Evolutionary conservation across 2,329 filamentous ascomycete species (phyloP).

Genomic region (Monosporascus sp.): DNA sequence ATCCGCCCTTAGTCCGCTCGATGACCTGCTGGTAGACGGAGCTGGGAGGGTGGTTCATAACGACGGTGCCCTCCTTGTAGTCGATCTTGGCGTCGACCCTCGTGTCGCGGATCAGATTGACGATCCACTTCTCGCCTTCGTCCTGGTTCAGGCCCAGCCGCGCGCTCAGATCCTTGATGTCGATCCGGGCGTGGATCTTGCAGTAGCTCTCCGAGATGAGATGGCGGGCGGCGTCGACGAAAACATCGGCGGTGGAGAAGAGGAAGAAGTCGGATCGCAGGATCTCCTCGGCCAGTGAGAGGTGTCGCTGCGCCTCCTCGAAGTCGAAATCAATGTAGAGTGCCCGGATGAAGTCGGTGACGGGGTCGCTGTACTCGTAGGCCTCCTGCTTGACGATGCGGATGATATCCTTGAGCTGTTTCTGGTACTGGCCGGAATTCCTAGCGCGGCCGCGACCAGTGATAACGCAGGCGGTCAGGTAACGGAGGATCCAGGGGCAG

Average conservation of each 20-base stretch:
- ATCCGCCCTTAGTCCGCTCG: conserved; percentile 96
- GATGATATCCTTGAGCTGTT: conserved; percentile 96
- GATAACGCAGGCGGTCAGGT: conserved; percentile 90
- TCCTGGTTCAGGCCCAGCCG: conserved; percentile 88
- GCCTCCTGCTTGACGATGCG: conserved; percentile 94
- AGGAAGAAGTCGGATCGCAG: conserved; percentile 95
- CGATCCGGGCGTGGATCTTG: conserved; percentile 98
- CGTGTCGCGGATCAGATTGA: conserved; percentile 97
- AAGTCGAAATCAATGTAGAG: conserved; percentile 96
- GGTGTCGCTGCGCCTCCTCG: conserved; percentile 88
- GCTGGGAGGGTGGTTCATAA: conserved; percentile 99
- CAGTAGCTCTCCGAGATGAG: conserved; percentile 98
- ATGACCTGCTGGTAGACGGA: conserved; percentile 99
- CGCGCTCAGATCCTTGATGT: conserved; percentile 92
- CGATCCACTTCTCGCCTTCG: conserved; percentile 99
- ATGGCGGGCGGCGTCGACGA: conserved; percentile 91
- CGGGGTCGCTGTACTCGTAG: conserved; percentile 94
- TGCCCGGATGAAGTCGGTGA: conserved; percentile 94
- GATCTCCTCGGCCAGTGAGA: conserved; percentile 83
- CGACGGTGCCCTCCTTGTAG: conserved; percentile 95
- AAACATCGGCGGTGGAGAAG: conserved; percentile 73
- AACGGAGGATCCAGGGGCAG: conserved; percentile 94
- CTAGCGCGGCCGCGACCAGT: conserved; percentile 78
- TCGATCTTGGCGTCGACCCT: conserved; percentile 98
- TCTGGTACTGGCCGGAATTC: conserved; percentile 86